Percentiles rank a stretch among this genome's conserved stretches.
Conservation (phyloP, 75 land plant species). For the Cunninghamia lanceolata region DNA sequence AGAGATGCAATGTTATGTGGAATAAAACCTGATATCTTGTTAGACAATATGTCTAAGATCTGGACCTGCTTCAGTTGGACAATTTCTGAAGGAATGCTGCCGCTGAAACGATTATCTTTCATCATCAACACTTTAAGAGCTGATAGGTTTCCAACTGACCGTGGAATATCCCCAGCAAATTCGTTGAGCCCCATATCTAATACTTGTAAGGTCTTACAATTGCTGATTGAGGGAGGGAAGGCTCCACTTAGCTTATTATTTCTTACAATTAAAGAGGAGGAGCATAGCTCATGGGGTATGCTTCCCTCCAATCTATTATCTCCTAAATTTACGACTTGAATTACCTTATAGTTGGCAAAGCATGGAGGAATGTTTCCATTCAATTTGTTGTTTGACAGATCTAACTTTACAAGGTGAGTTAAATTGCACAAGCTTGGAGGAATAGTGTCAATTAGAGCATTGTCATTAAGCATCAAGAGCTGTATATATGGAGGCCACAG, state of each 20-base stretch:
- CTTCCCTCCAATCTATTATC: too few relatives aligned
- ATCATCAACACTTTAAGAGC: not conserved
- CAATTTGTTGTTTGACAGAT: too few relatives aligned
- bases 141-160: not conserved
- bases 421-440: too few relatives aligned
- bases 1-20: not conserved
- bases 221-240: not conserved
- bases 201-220: not conserved
- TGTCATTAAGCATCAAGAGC: too few relatives aligned
- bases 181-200: not conserved
- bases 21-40: not conserved
- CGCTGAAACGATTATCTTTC: not conserved
- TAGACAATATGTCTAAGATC: not conserved
- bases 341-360: too few relatives aligned
- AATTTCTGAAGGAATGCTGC: not conserved
- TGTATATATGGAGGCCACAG: too few relatives aligned
- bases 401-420: too few relatives aligned
- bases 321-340: too few relatives aligned
- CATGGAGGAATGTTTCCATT: too few relatives aligned
- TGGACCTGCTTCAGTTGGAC: not conserved
- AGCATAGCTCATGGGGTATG: not conserved
- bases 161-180: not conserved
- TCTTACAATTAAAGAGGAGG: not conserved
- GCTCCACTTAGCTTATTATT: not conserved
- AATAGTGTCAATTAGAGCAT: too few relatives aligned